phyloP scores from a whole-genome alignment of 1,139 yeast genomes.

The Groenewaldozyma auringiensis region DNA sequence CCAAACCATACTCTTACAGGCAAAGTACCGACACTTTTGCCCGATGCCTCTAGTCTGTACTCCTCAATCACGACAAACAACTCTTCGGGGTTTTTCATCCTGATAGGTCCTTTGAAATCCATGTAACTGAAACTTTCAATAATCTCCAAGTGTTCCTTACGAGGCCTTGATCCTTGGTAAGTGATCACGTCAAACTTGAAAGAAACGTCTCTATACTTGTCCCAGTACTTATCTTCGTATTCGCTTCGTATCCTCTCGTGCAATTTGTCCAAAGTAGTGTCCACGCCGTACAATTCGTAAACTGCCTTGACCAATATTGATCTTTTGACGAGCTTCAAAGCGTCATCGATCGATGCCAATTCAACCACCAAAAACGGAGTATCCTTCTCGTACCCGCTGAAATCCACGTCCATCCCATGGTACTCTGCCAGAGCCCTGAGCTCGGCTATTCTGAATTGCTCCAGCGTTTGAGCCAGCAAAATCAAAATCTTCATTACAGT shows the following conservation, averaged over 20 bases:
- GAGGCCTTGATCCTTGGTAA: slow-evolving; percentile 59
- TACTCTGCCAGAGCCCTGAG: slow-evolving; percentile 74
- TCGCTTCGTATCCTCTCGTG: slow-evolving; percentile 45
- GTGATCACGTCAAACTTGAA: slow-evolving; percentile 81
- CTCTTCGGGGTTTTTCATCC: slow-evolving; percentile 72
- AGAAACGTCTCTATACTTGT: slow-evolving; percentile 17
- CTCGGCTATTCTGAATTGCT: slow-evolving; percentile 73
- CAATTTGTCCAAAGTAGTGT: slow-evolving; percentile 45
- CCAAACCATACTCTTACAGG: slow-evolving; percentile 61
- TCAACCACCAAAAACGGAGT: slow-evolving; percentile 66
- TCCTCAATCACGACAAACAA: slow-evolving; percentile 69
- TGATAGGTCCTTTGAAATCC: slow-evolving; percentile 67
- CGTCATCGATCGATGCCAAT: slow-evolving; percentile 57
- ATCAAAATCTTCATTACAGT: slow-evolving; percentile 51
- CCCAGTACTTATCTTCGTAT: slow-evolving; percentile 23
- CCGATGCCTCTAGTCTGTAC: slow-evolving; percentile 36
- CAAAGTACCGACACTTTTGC: slow-evolving; percentile 40
- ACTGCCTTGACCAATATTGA: slow-evolving; percentile 68
- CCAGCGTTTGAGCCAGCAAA: slow-evolving; percentile 77
- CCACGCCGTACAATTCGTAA: slow-evolving; percentile 82
- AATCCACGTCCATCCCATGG: slow-evolving; percentile 49
- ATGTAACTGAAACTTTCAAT: slow-evolving; percentile 70
- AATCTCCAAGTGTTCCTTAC: slow-evolving; percentile 47
- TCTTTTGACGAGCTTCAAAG: slow-evolving; percentile 53
- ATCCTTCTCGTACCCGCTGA: slow-evolving; percentile 48